phyloP scores from a whole-genome alignment of 192 early-diverging fungal genomes.

The Gigaspora rosea region DNA sequence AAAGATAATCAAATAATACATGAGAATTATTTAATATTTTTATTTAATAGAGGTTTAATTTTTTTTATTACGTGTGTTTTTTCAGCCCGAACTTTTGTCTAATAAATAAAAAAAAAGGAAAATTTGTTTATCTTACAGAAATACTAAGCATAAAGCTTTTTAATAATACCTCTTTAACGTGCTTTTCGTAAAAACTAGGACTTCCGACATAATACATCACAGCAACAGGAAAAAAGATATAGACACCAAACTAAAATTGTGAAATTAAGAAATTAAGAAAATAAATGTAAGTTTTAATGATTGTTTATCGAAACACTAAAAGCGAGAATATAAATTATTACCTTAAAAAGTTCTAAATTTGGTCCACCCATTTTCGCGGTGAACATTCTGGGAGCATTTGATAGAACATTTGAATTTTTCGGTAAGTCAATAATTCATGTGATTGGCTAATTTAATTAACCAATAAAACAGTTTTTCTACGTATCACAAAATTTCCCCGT shows the following conservation, averaged over 20 bases:
- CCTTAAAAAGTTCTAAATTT: slow-evolving; percentile 48
- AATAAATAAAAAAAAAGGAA: slow-evolving; percentile 3
- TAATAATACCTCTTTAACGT: slow-evolving; percentile 37
- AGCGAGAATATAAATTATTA: slow-evolving; percentile 1
- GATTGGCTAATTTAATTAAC: too few relatives aligned
- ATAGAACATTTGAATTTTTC: too few relatives aligned
- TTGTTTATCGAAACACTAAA: background rate
- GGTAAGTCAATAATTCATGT: too few relatives aligned
- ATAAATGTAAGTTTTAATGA: slow-evolving; percentile 14
- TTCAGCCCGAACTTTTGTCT: slow-evolving; percentile 48
- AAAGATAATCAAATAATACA: background rate
- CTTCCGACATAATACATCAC: slow-evolving; percentile 54
- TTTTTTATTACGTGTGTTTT: slow-evolving; percentile 2
- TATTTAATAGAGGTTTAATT: background rate
- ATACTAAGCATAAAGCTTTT: background rate
- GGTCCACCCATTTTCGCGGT: slow-evolving; percentile 43
- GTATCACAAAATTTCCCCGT: too few relatives aligned
- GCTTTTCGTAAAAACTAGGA: slow-evolving; percentile 49
- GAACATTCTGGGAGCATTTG: too few relatives aligned
- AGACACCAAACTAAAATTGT: slow-evolving; percentile 48
- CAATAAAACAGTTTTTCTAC: too few relatives aligned
- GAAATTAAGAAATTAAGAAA: background rate
- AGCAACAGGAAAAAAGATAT: slow-evolving; percentile 54
- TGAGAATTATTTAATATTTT: background rate
- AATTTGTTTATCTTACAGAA: background rate